A percentile compares a stretch with the other conserved stretches of the same genome.
phyloP scores from a whole-genome alignment of 345 rosid genomes.

The Abelmoschus esculentus region DNA sequence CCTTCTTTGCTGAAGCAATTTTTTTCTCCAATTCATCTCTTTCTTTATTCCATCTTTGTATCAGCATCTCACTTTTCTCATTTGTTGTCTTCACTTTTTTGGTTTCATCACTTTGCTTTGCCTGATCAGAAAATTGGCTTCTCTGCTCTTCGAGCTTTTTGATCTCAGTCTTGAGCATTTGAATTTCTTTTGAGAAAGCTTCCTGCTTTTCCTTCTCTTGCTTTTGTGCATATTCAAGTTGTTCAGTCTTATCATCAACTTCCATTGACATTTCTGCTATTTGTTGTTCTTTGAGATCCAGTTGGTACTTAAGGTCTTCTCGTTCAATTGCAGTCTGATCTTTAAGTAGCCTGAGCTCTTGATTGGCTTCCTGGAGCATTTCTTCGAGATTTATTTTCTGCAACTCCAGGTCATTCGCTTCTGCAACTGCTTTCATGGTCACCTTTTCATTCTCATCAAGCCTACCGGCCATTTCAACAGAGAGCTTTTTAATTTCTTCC shows the following conservation, averaged over 20 bases:
- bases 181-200: constrained; percentile 44
- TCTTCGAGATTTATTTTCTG: constrained; percentile 57
- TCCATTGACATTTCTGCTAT: constrained; percentile 31
- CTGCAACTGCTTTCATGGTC: constrained; percentile 47
- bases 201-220: constrained; percentile 31
- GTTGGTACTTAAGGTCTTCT: constrained; percentile 35
- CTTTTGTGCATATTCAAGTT: constrained; percentile 29
- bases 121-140: constrained; percentile 13
- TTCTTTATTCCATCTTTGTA: constrained; percentile 47
- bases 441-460: constrained; percentile 72
- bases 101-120: constrained; percentile 30
- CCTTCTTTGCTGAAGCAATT: constrained; percentile 35
- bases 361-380: constrained; percentile 53
- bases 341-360: constrained; percentile 33
- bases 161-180: constrained; percentile 41
- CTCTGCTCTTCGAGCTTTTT: constrained; percentile 28
- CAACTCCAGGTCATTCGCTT: constrained; percentile 53
- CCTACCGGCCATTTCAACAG: constrained; percentile 65
- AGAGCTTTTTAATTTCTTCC: constrained; percentile 68
- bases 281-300: constrained; percentile 28
- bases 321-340: constrained; percentile 40
- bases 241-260: constrained; percentile 34
- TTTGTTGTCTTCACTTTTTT: constrained; percentile 23
- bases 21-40: constrained; percentile 44
- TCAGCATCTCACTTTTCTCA: constrained; percentile 36